phyloP scores from a whole-genome alignment of 176 grass and related monocot species.

The Aechmea fasciata region DNA sequence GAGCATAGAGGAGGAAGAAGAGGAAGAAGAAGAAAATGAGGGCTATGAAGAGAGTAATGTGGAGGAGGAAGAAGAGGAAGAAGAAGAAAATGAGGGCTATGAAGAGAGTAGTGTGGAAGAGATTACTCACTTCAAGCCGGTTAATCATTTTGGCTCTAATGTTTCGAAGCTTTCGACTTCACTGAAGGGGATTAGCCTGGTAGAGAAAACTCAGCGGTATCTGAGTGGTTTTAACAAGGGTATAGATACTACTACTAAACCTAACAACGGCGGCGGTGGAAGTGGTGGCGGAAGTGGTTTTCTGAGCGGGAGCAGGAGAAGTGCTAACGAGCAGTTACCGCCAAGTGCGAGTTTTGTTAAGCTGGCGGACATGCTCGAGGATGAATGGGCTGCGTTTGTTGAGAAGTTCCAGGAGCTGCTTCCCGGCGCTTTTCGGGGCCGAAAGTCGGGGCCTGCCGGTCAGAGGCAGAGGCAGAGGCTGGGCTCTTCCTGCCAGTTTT shows the following conservation, averaged over 20 bases:
- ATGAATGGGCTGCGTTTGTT: constrained; percentile 69
- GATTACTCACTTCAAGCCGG: constrained; percentile 17
- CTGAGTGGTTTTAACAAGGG: constrained; percentile 26
- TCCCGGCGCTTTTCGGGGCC: constrained; percentile 36
- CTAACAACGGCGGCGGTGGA: constrained; percentile 39
- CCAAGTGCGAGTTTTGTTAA: constrained; percentile 73
- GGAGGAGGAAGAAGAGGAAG: constrained; percentile 12
- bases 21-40: constrained; percentile 19
- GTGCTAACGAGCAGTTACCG: constrained; percentile 62
- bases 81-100: constrained; percentile 18
- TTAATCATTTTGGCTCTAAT: constrained; percentile 22
- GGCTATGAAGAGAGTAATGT: constrained; percentile 9
- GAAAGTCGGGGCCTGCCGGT: constrained; percentile 35
- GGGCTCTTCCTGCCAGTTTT: constrained; percentile 93
- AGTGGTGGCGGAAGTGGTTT: constrained; percentile 33
- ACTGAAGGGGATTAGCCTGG: constrained; percentile 48
- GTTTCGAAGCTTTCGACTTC: constrained; percentile 53
- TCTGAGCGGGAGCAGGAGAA: constrained; percentile 52
- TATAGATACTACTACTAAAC: constrained; percentile 43
- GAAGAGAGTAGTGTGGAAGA: constrained; percentile 13
- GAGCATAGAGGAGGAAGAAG: constrained; percentile 32
- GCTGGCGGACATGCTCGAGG: constrained; percentile 52
- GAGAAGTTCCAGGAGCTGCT: constrained; percentile 78
- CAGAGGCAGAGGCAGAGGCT: constrained; percentile 58
- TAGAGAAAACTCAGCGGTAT: constrained; percentile 33